Percentiles rank a stretch among this genome's conserved stretches.
These are phyloP conservation scores for Cytospora mali DNA, from an alignment of 2,329 filamentous ascomycete species.

Conservation along the genomic window DNA sequence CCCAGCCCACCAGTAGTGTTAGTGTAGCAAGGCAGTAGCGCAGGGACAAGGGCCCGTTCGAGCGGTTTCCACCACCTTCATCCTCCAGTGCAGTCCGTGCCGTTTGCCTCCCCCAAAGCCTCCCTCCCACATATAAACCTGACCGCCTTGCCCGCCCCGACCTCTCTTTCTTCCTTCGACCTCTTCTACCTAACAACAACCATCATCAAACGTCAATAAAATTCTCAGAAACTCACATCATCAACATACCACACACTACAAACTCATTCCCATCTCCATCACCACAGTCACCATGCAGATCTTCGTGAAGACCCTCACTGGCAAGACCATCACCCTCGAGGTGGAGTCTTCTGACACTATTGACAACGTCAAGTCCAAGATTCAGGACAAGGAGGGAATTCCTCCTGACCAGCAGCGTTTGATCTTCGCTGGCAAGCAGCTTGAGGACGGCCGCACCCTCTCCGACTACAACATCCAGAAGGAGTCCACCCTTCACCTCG, in stretches of 20 bases:
- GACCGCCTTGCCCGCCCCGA: constrained; percentile 1
- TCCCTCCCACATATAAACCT: constrained; percentile 16
- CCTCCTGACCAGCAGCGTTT: constrained; percentile 94
- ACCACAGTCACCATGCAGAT: constrained; percentile 55
- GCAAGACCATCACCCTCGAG: constrained; percentile 92
- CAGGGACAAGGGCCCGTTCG: neutral
- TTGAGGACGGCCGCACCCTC: constrained; percentile 90
- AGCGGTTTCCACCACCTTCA: constrained; percentile 1
- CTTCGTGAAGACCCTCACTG: constrained; percentile 84
- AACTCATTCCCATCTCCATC: constrained; percentile 64
- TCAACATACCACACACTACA: constrained; percentile 60
- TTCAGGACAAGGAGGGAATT: constrained; percentile 97
- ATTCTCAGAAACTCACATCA: neutral
- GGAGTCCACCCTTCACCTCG: constrained; percentile 82
- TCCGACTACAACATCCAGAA: constrained; percentile 97
- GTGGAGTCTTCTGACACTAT: constrained; percentile 89
- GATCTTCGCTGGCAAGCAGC: constrained; percentile 95
- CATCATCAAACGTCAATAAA: neutral
- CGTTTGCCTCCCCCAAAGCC: constrained; percentile 10
- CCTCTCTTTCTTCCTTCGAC: neutral
- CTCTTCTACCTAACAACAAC: constrained; percentile 4
- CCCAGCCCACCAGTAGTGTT: neutral
- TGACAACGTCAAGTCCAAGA: constrained; percentile 96
- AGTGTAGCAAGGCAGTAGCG: neutral
- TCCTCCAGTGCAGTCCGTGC: constrained; percentile 9